Base-by-base conservation (phyloP, 768 basidiomycete genomes). In the Leccinum boreale region DNA sequence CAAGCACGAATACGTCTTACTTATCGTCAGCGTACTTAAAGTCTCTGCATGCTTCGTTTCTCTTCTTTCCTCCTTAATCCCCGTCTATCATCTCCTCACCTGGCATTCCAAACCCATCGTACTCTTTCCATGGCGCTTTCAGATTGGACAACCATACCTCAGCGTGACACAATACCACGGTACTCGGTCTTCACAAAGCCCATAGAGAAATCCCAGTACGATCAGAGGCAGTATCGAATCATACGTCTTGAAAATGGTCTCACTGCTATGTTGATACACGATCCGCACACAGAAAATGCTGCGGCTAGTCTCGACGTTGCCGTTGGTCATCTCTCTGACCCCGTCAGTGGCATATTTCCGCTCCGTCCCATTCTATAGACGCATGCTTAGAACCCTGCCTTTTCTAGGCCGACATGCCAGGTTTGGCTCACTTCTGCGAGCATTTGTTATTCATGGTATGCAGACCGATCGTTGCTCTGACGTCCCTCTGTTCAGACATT, bases 371-470 rank as follows among this genome's bases (percentile, higher is more conserved):
- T 19, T 52, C 33, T n/a, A 50, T 44, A 11, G 19, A n/a, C 3
- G 3, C n/a, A 10, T 49, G 0, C 53, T 67, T 8, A 60, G n/a
- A 12, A 11, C 29, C 23, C 29, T 10, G 15, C 36, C 47, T 28
- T 46, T 6, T 58, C 47, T 50, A 91, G 85, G 85, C 82, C 69
- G 93, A 96, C 68, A 89, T 94, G 82, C 94, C 91, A 10, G 94
- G 94, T 11, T 80, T 95, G 46, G 94, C 94, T 50, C 93, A 96
- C 73, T 95, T 95, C 69, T 95, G 94, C 75, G 96, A 99, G 71
- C 96, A 99, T 72, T 70, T 99, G 50, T 74, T 97, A 60, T 99
- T 99, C 74, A 92, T 99, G 87, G 95, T 94, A 65, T 60, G 85
- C 71, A 5, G 8, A 31, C 6, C 33, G 33, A 39, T 48, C 33